Percentiles rank a stretch among this genome's conserved stretches.
These are phyloP conservation scores for Saururus chinensis DNA, from an alignment of 164 flowering plant species.

Conservation along the genomic window DNA sequence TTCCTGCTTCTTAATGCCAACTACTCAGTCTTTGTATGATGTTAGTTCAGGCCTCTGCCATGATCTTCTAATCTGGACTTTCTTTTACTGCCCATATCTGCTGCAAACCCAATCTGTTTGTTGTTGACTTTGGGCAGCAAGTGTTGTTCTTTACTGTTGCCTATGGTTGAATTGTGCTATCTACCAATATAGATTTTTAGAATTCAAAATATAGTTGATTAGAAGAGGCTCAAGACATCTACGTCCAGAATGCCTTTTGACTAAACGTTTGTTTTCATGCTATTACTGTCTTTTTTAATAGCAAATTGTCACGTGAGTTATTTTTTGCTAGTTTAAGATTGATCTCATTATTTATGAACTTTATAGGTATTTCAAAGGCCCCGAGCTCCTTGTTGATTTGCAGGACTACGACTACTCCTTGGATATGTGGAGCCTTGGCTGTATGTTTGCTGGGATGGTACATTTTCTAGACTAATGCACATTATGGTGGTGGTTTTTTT, in stretches of 20 bases:
- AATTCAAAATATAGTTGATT: background rate
- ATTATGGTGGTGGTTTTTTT: background rate
- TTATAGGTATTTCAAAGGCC: constrained; percentile 93
- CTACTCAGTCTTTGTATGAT: too few relatives aligned
- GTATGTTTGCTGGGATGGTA: constrained; percentile 99
- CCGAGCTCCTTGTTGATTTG: constrained; percentile 95
- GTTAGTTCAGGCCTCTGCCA: too few relatives aligned
- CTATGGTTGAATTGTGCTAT: too few relatives aligned
- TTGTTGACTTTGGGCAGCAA: too few relatives aligned
- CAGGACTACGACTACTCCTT: constrained; percentile 98
- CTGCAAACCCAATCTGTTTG: too few relatives aligned
- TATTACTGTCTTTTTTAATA: background rate
- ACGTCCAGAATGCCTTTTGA: background rate
- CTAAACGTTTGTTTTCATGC: background rate
- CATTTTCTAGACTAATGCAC: constrained; percentile 8
- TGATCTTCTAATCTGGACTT: too few relatives aligned
- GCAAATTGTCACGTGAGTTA: background rate
- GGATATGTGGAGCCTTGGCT: constrained; percentile 98
- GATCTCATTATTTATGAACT: background rate
- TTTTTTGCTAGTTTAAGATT: background rate
- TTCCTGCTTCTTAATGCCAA: too few relatives aligned
- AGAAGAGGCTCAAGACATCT: background rate
- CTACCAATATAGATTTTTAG: background rate
- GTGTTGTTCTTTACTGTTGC: too few relatives aligned
- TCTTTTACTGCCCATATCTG: too few relatives aligned